Base-by-base conservation (phyloP, 352 stramenopile species). In the Phytopythium montanum region DNA sequence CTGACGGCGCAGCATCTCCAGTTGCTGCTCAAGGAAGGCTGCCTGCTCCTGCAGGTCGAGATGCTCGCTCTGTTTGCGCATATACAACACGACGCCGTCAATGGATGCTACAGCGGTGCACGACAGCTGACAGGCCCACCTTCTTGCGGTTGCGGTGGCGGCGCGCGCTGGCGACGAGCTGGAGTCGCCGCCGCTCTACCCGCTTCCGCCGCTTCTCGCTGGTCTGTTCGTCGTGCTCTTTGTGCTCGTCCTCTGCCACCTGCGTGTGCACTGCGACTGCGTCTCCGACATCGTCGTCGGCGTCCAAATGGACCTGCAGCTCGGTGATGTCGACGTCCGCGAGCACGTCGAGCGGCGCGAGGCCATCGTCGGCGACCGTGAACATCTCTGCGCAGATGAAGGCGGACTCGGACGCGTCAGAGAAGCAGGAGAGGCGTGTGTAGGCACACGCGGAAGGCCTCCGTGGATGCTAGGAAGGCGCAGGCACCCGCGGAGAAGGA, bases 101-200 rank as follows among this genome's bases (percentile, higher is more conserved):
- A 26, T 26, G 3, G 7, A 26, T 14, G 39, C 31, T 34, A 34
- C 9, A 9, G 31, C 9, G 5, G 9, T 9, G 31, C 9, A 5
- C 5, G 31, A 10, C 31, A 9, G 9, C 9, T 34, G 31, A 34
- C 9, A n/a, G 2, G 3, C 2, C n/a, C 6, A 55, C 39, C 46
- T 76, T 81, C 60, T 81, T 75, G 25, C 72, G 69, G 28, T 56
- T 61, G 4, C 68, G 68, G 33, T 73, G 65, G 1, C 61, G 61
- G 26, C 59, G 54, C 13, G 65, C 68, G 23, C 65, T 70, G 21
- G 60, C 58, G 1, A 62, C 65, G 10, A 73, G 58, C 49, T 73
- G 65, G 19, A 56, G 31, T 14, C 51, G 10, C 51, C 51, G 51
- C 5, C 34, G 33, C 51, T 56, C 51, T 3, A 4, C 46, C 7